Conservation (phyloP, 2,329 filamentous ascomycete species). For the Plectosphaerella sp. region DNA sequence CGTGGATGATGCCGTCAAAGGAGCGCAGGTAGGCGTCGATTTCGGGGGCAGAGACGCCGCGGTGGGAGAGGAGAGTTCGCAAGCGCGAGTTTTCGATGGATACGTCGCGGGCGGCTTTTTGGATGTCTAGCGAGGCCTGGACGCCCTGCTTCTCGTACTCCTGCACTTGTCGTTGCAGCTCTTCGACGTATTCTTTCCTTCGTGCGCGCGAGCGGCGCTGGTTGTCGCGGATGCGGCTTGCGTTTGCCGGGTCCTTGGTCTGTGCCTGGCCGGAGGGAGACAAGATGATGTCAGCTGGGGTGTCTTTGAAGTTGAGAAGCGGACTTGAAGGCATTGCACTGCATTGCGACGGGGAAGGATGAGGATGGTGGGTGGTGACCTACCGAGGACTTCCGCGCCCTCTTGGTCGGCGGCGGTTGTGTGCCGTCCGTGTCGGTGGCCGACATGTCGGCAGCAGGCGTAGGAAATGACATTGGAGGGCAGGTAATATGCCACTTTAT, state of each 20-base stretch:
- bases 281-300: background rate
- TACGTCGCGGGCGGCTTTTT: constrained; percentile 45
- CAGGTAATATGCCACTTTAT: no score
- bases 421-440: background rate
- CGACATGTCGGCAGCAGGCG: background rate
- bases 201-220: constrained; percentile 50
- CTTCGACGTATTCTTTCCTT: constrained; percentile 43
- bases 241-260: constrained; percentile 14
- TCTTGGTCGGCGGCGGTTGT: background rate
- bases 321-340: background rate
- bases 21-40: constrained; percentile 34
- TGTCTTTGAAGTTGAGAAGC: background rate
- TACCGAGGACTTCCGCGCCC: background rate
- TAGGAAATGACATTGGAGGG: background rate
- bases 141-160: constrained; percentile 44
- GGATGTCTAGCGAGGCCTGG: constrained; percentile 48
- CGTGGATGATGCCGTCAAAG: constrained; percentile 19
- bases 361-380: background rate
- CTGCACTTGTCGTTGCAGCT: constrained; percentile 39
- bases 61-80: constrained; percentile 33
- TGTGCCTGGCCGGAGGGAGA: constrained; percentile 9
- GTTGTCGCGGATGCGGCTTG: constrained; percentile 41
- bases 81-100: constrained; percentile 43
- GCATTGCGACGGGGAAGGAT: background rate
- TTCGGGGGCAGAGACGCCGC: constrained; percentile 31